These are phyloP conservation scores for Phytopythium vexans DNA, from an alignment of 352 stramenopile species.

Conservation along the genomic window DNA sequence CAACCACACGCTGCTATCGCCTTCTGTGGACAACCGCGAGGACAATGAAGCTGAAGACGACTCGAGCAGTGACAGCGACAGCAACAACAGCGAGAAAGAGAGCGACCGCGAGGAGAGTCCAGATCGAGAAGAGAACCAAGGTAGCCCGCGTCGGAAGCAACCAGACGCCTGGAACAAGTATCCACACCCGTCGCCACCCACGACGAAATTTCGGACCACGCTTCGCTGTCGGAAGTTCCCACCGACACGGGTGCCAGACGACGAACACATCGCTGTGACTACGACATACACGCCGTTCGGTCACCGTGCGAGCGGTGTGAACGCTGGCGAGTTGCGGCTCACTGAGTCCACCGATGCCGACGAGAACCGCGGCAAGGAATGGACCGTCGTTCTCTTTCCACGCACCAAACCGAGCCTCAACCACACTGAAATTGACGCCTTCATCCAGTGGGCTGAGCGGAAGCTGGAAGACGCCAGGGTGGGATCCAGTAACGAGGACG, in stretches of 20 bases:
- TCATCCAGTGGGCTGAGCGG: slow-evolving; percentile 25
- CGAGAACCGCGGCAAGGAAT: slow-evolving; percentile 15
- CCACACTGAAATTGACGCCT: slow-evolving; percentile 24
- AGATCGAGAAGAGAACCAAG: slow-evolving; percentile 1
- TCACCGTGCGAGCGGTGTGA: slow-evolving; percentile 1
- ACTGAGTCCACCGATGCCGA: slow-evolving; percentile 12
- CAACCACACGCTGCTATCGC: not conserved
- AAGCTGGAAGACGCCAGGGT: slow-evolving; percentile 8
- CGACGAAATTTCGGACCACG: slow-evolving; percentile 28
- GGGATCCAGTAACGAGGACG: slow-evolving; percentile 1
- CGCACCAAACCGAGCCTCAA: slow-evolving; percentile 22
- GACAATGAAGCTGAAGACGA: not conserved
- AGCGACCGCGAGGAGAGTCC: not conserved
- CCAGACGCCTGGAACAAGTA: too few species aligned
- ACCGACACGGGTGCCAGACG: slow-evolving; percentile 23
- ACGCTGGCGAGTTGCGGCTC: slow-evolving; percentile 1
- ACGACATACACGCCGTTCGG: slow-evolving; percentile 38
- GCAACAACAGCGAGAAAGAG: not conserved
- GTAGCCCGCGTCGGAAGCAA: not conserved
- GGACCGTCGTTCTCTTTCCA: slow-evolving; percentile 42
- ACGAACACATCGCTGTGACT: slow-evolving; percentile 24
- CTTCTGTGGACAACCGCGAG: not conserved
- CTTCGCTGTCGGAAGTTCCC: slow-evolving; percentile 36
- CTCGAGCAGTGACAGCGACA: not conserved
- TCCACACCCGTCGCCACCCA: not conserved